Conservation (phyloP, 2,329 filamentous ascomycete species). For the Botrytis fragariae region DNA sequence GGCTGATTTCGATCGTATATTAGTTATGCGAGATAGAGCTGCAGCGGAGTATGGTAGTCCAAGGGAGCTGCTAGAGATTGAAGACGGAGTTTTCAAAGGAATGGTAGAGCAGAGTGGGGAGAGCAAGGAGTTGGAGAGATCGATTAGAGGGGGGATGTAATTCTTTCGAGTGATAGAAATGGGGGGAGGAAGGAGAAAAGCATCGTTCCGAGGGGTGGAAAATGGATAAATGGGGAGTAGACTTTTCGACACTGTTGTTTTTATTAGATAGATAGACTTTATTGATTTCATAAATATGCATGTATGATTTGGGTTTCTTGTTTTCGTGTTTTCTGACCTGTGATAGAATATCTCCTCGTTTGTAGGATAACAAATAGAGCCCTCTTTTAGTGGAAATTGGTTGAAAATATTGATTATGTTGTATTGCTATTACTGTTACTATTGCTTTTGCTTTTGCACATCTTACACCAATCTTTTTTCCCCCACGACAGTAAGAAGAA, state of each 20-base stretch:
- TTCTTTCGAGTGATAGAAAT: background rate
- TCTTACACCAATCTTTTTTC: no score
- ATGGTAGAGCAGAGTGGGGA: constrained; percentile 38
- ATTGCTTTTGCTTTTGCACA: no score
- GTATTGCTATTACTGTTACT: no score
- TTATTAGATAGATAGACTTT: background rate
- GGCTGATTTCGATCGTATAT: constrained; percentile 69
- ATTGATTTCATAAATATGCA: background rate
- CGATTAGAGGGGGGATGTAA: constrained; percentile 17
- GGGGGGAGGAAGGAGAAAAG: background rate
- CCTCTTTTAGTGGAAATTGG: no score
- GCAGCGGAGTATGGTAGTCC: constrained; percentile 67
- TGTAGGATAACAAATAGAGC: no score
- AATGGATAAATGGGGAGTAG: no score
- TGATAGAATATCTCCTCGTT: no score
- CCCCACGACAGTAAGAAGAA: no score
- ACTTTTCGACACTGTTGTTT: background rate
- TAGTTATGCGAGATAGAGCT: constrained; percentile 67
- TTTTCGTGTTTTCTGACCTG: background rate
- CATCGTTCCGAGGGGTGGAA: background rate
- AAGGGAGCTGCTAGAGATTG: constrained; percentile 46
- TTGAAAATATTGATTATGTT: no score
- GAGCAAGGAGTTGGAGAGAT: constrained; percentile 28
- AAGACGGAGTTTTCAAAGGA: constrained; percentile 26
- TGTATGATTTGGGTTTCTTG: background rate